A percentile compares a stretch with the other conserved stretches of the same genome.
Conservation (phyloP, 2,329 filamentous ascomycete species). For the Fusarium luffae region DNA sequence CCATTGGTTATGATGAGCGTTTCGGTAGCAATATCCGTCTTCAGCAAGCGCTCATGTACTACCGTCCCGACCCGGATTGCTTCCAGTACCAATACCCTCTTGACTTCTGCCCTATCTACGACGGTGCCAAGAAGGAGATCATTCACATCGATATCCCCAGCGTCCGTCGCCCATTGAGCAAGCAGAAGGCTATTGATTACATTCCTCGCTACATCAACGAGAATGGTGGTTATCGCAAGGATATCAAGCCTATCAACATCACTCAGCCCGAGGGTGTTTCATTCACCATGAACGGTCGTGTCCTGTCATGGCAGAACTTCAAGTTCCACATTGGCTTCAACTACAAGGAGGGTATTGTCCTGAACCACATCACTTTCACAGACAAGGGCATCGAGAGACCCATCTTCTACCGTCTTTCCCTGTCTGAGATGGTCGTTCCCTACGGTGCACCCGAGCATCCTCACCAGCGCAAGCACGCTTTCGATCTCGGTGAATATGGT, state of each 20-base stretch:
- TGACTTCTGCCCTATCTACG: conserved; percentile 94
- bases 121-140: conserved; percentile 80
- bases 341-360: conserved; percentile 89
- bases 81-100: conserved; percentile 91
- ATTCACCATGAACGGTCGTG: conserved; percentile 77
- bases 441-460: conserved; percentile 85
- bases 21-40: conserved; percentile 82
- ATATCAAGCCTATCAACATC: conserved; percentile 88
- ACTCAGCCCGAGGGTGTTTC: conserved; percentile 90
- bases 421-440: conserved; percentile 94
- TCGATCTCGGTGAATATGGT: conserved; percentile 84
- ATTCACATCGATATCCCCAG: conserved; percentile 86
- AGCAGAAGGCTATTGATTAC: conserved; percentile 81
- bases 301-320: conserved; percentile 92
- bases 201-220: conserved; percentile 77
- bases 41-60: conserved; percentile 97
- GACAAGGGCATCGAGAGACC: conserved; percentile 82
- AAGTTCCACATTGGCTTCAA: conserved; percentile 94
- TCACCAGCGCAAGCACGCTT: conserved; percentile 84
- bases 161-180: conserved; percentile 79
- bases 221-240: conserved; percentile 78
- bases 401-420: conserved; percentile 87
- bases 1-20: conserved; percentile 92
- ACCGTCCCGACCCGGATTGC: conserved; percentile 84
- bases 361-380: conserved; percentile 90